A percentile compares a stretch with the other conserved stretches of the same genome.
Conservation (phyloP, 257 asterid genomes). For the Ilex asprella region DNA sequence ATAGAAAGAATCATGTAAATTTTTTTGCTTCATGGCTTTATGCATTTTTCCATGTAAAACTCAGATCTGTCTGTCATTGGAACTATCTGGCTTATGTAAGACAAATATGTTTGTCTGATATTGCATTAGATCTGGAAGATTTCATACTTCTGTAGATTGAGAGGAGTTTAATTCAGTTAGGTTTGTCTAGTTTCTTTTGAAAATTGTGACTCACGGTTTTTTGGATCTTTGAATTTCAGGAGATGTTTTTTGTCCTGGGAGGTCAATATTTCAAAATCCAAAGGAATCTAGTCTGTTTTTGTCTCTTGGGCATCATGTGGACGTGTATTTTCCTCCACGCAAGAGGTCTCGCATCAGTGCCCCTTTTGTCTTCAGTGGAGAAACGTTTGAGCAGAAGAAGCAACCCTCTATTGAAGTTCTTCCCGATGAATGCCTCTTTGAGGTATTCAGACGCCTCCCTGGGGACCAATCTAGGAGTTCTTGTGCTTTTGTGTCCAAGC, state of each 20-base stretch:
- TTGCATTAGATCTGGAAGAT: no score
- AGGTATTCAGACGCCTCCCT: neutral
- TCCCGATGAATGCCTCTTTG: slow-evolving; percentile 1
- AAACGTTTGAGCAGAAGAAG: neutral
- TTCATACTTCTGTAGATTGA: no score
- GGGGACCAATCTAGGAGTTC: neutral
- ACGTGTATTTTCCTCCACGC: neutral
- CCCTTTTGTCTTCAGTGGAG: neutral
- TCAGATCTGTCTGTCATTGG: no score
- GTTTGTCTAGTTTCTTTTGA: neutral
- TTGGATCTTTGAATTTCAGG: neutral
- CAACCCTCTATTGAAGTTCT: neutral
- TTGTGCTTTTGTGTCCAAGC: neutral
- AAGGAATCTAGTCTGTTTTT: neutral
- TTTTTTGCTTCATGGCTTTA: no score
- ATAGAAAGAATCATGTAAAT: no score
- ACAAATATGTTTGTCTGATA: no score
- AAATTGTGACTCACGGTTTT: neutral
- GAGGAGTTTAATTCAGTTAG: neutral
- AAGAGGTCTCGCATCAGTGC: neutral
- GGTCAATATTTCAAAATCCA: neutral
- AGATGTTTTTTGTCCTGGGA: neutral
- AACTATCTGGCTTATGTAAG: no score
- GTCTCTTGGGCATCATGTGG: neutral
- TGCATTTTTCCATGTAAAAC: no score